A percentile compares a stretch with the other conserved stretches of the same genome.
These are phyloP conservation scores for Cryptosporidium ubiquitum DNA, from an alignment of 169 alveolate species.

Conservation along the genomic window DNA sequence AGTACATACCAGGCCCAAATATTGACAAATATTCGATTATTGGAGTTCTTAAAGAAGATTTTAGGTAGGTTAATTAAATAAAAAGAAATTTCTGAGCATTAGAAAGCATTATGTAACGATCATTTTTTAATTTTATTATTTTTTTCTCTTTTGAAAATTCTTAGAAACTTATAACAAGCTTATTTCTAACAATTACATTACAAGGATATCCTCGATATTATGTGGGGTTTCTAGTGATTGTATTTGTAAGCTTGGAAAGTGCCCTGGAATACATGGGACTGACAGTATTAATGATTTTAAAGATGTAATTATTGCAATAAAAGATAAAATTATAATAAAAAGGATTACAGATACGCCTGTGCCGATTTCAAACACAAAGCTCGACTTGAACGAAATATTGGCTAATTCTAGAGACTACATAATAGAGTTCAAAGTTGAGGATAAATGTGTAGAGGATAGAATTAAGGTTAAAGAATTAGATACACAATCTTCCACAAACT, in stretches of 20 bases:
- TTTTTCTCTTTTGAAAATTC: neutral
- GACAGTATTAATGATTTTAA: slow-evolving; percentile 12
- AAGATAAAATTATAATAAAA: slow-evolving; percentile 1
- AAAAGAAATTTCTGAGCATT: neutral
- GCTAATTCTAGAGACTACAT: neutral
- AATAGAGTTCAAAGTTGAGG: neutral
- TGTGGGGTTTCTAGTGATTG: slow-evolving; percentile 68
- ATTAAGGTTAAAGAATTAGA: neutral
- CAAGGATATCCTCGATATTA: slow-evolving; percentile 45
- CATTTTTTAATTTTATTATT: neutral
- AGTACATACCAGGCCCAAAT: slow-evolving; percentile 21
- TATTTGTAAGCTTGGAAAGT: slow-evolving; percentile 30
- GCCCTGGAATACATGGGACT: slow-evolving; percentile 48
- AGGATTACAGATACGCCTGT: neutral
- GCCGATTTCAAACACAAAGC: neutral
- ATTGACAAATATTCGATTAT: slow-evolving; percentile 5
- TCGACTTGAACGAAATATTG: neutral
- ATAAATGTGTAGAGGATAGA: neutral
- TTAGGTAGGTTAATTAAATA: slow-evolving; percentile 47
- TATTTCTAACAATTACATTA: neutral
- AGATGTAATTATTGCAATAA: neutral
- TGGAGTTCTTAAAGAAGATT: slow-evolving; percentile 28
- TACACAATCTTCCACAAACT: neutral
- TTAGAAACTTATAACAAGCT: slow-evolving; percentile 38
- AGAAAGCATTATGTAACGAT: neutral